A percentile compares a stretch with the other conserved stretches of the same genome.
Conservation (phyloP, 805 yeast genomes). For the Candida adriatica region DNA sequence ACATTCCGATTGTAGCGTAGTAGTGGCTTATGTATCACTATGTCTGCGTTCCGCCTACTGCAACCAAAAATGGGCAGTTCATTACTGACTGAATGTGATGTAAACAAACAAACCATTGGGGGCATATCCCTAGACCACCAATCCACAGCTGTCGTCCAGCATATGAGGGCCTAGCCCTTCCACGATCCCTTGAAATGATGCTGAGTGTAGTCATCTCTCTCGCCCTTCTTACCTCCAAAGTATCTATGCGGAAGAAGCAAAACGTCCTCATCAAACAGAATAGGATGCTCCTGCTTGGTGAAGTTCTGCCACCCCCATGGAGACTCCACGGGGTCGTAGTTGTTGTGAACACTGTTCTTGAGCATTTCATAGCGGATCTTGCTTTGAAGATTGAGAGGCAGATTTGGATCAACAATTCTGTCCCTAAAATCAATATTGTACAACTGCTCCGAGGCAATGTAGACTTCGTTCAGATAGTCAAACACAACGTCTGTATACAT, state of each 20-base stretch:
- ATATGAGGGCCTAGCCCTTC: slow-evolving; percentile 28
- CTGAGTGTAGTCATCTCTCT: slow-evolving; percentile 43
- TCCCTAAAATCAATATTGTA: slow-evolving; percentile 7
- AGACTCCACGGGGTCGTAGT: slow-evolving; percentile 8
- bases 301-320: slow-evolving; percentile 16
- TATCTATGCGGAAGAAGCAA: slow-evolving; percentile 61
- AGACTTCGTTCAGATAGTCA: slow-evolving; percentile 24
- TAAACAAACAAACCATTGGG: background rate
- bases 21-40: too few species aligned
- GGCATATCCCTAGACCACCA: too few species aligned
- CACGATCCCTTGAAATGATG: slow-evolving; percentile 58
- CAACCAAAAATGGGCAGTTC: too few species aligned
- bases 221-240: slow-evolving; percentile 43
- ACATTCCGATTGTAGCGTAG: too few species aligned
- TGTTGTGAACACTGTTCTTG: slow-evolving; percentile 6
- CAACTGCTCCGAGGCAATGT: slow-evolving; percentile 1
- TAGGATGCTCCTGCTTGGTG: slow-evolving; percentile 13
- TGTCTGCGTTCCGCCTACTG: too few species aligned
- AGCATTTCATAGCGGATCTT: slow-evolving; percentile 6
- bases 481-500: slow-evolving; percentile 41
- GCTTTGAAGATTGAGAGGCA: slow-evolving; percentile 6
- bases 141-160: too few species aligned
- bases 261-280: slow-evolving; percentile 47
- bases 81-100: background rate
- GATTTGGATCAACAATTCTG: slow-evolving; percentile 13